phyloP scores from a whole-genome alignment of 2,329 filamentous ascomycete species.

The Arthrobotrys entomopaga region DNA sequence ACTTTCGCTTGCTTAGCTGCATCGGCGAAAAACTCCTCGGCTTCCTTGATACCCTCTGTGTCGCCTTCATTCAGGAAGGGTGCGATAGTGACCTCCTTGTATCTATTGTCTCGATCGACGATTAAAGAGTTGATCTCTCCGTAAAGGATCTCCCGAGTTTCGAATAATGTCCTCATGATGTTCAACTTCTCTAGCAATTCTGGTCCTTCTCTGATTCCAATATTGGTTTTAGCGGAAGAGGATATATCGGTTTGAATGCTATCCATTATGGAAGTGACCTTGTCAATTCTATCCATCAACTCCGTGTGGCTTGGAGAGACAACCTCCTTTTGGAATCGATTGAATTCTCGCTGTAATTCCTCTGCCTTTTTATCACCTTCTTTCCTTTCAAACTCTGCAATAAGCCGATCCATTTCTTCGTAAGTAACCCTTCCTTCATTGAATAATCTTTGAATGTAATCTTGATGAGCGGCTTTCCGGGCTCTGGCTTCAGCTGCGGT shows the following conservation, averaged over 20 bases:
- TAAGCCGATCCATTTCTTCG: slow-evolving; percentile 76
- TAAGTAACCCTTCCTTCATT: slow-evolving; percentile 57
- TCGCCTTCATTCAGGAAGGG: slow-evolving; percentile 81
- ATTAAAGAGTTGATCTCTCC: slow-evolving; percentile 86
- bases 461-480: slow-evolving; percentile 73
- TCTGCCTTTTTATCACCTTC: slow-evolving; percentile 77
- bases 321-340: slow-evolving; percentile 82
- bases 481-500: slow-evolving; percentile 66
- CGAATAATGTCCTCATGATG: slow-evolving; percentile 95
- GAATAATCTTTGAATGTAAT: slow-evolving; percentile 74
- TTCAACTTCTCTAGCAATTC: slow-evolving; percentile 95
- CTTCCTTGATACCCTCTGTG: slow-evolving; percentile 80
- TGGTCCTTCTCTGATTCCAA: slow-evolving; percentile 80
- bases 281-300: slow-evolving; percentile 77
- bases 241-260: slow-evolving; percentile 78
- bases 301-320: slow-evolving; percentile 85
- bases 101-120: slow-evolving; percentile 84
- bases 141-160: slow-evolving; percentile 87
- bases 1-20: slow-evolving; percentile 79
- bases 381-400: slow-evolving; percentile 75
- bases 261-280: slow-evolving; percentile 80
- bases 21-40: slow-evolving; percentile 81
- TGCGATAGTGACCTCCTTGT: slow-evolving; percentile 81
- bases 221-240: slow-evolving; percentile 79
- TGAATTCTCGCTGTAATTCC: slow-evolving; percentile 81